Base-by-base conservation (phyloP, 2,329 filamentous ascomycete genomes). In the Mariannaea elegans region DNA sequence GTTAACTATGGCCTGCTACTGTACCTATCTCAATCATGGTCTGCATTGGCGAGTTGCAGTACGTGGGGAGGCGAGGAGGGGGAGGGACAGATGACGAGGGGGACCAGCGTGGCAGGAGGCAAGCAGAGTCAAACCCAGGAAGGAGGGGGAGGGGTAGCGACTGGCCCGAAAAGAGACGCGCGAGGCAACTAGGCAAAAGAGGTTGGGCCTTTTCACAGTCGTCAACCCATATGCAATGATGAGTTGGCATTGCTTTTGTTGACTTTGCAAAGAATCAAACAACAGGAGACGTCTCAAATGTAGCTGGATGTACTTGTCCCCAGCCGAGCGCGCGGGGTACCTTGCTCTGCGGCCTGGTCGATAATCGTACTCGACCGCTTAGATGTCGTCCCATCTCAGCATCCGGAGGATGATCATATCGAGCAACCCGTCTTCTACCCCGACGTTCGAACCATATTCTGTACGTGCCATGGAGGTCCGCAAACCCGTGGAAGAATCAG, bases 211-310 rank as follows among this genome's bases (percentile, higher is more conserved):
- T 47, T 36, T 49, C 52, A 55, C 48, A 71, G 64, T 66, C 77
- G 75, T 76, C 76, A 77, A 77, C 76, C 77, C 80, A 83, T 82
- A 91, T 89, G 89, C 87, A 90, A 77, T 87, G 88, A 90, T 91
- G 89, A 88, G 88, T 86, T 91, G 89, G 87, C 88, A 90, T 77
- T 86, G 83, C 84, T 77, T 72, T 72, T 79, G 80, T 84, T 81
- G 80, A 83, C 80, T 82, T 83, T 84, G 81, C 81, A 75, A 72
- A 77, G 21, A 74, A 65, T 66, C 56, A 69, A 27, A 69, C 61
- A 70, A 65, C 60, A 63, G 54, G 48, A 65, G 51, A 61, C 55
- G 53, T 56, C 55, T 54, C 63, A 57, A 55, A 69, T 38, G 61
- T 65, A 65, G 65, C 60, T 47, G 59, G 54, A 67, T 54, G 46